Evolutionary conservation across 23 red algal genomes (phyloP), one percentile per base, ranked within the genome.

Genomic region (Agarophyton chilense): DNA sequence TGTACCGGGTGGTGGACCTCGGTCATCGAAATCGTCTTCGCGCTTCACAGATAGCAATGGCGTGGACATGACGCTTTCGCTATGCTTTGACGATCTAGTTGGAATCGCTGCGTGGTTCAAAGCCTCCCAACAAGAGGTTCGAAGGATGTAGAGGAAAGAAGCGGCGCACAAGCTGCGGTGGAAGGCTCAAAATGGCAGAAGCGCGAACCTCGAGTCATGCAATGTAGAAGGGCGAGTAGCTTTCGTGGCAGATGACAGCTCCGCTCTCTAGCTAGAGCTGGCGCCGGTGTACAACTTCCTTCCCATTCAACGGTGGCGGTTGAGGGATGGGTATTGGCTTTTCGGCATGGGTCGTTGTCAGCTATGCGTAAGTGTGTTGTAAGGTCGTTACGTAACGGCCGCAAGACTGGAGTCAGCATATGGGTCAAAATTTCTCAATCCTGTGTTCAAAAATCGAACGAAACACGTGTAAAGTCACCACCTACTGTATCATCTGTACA

Each of bases 1-100:
- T 22, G 88, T 60, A 3, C 75, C 56, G 29, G 88, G 77, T 67
- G 79, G 64, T 38, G 68, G 40, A 31, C 68, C 43, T 38, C 68
- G 68, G 25, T 74, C 68, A 49, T 74, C 68, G 40, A 74, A 74
- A 74, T 21, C 40, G 0, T 74, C 68, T 14, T 43, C 43, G 6
- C 43, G 1, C 41, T 74, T 74, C 21, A 21, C 68, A 8, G 68
- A 49, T 21, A 74, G 32, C 68, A 74, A 74, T 26, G 68, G 38
- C 24, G 68, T 74, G 12, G 68, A 43, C 68, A 74, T 74, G 68
- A 29, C 21, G 68, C 12, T 26, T n/a, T n/a, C n/a, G n/a, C n/a
- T n/a, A n/a, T n/a, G n/a, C n/a, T n/a, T 11, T 53, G 50, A 18
- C 50, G 50, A 53, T 18, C 12, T 53, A 53, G 50, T 11, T 53